These are phyloP conservation scores for Skeletonema potamos DNA, from an alignment of 108 stramenopile genomes.

Conservation along the genomic window DNA sequence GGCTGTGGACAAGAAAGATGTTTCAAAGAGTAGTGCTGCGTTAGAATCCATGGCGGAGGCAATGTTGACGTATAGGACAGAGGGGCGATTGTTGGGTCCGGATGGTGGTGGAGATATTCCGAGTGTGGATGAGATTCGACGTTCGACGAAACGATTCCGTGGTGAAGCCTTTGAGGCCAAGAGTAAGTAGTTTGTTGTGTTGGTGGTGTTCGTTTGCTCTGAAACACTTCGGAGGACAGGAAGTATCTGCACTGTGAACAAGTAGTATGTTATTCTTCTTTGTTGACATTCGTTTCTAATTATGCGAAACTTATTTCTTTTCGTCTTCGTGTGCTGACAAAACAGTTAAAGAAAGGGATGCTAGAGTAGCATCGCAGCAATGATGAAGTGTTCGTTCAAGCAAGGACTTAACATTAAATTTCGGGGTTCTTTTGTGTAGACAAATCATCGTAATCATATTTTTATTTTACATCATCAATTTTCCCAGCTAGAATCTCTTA, in stretches of 20 bases:
- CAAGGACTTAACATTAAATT: neutral
- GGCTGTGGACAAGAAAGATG: constrained; percentile 71
- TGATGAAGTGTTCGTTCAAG: neutral
- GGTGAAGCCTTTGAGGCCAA: constrained; percentile 71
- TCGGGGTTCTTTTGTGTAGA: neutral
- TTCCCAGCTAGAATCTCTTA: neutral
- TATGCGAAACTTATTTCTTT: neutral
- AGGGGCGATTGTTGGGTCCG: constrained; percentile 66
- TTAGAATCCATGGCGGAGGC: constrained; percentile 67
- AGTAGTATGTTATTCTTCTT: too few species aligned
- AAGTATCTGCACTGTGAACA: too few species aligned
- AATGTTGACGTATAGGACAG: constrained; percentile 58
- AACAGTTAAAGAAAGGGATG: neutral
- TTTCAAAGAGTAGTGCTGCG: constrained; percentile 48
- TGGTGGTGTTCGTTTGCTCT: neutral
- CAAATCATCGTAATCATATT: neutral
- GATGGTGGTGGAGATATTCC: constrained; percentile 89
- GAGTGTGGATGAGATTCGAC: constrained; percentile 81
- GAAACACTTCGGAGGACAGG: too few species aligned
- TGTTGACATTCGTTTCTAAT: too few species aligned
- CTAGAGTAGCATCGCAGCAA: neutral
- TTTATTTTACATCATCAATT: neutral
- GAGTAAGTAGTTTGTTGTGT: constrained; percentile 33
- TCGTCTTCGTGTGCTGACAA: neutral
- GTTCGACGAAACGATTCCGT: constrained; percentile 58